A percentile compares a stretch with the other conserved stretches of the same genome.
phyloP scores from a whole-genome alignment of 1,284 basidiomycete genomes.

The Ustilago lituana region DNA sequence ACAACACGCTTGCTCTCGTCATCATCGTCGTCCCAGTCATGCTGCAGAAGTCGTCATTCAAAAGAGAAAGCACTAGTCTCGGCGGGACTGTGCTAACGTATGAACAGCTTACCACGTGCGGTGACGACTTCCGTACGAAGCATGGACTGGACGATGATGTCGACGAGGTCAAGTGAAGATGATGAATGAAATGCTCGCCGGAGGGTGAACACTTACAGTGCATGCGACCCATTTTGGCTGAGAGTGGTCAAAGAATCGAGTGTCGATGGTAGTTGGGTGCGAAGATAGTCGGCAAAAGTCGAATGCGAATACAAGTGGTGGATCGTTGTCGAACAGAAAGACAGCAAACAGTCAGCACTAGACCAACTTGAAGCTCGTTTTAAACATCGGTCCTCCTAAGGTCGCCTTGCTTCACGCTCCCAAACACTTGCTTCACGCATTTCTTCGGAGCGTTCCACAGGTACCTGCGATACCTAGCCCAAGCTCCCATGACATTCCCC shows the following conservation, averaged over 20 bases:
- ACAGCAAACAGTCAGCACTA: conserved; percentile 59
- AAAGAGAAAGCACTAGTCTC: not conserved
- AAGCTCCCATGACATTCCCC: not conserved
- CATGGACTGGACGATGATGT: not conserved
- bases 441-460: conserved; percentile 35
- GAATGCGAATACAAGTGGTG: too few relatives aligned
- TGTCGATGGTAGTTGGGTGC: conserved; percentile 1
- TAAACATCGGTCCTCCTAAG: conserved; percentile 24
- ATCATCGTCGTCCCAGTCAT: not conserved
- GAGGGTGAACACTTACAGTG: conserved; percentile 53
- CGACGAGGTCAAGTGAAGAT: not conserved
- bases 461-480: conserved; percentile 2
- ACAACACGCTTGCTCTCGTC: not conserved
- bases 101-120: not conserved
- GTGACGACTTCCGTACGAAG: not conserved
- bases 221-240: conserved; percentile 67
- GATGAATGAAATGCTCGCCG: conserved; percentile 19
- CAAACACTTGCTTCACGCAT: conserved; percentile 40
- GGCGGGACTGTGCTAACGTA: not conserved
- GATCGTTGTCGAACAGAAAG: conserved; percentile 42
- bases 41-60: not conserved
- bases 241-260: conserved; percentile 8
- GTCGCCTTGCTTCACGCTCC: conserved; percentile 28
- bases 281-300: too few relatives aligned
- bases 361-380: conserved; percentile 55